Evolutionary conservation across 1,139 yeast species (phyloP).

Genomic region (Tardiomyces blankii): DNA sequence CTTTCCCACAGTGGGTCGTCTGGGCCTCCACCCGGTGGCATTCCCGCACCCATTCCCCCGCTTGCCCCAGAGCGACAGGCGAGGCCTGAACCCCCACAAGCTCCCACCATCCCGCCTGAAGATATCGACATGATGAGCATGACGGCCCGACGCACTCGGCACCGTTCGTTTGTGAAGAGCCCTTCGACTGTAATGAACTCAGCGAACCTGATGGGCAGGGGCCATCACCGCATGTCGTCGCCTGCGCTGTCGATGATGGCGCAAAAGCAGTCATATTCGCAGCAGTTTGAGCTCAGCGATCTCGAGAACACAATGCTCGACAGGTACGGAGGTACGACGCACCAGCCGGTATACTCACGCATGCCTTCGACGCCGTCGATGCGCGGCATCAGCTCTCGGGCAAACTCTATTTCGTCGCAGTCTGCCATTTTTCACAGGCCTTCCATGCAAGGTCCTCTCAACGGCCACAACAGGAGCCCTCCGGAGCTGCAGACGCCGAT

Average conservation of each 20-base stretch:
- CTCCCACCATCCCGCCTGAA: slow-evolving; percentile 3
- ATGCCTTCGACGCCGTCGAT: slow-evolving; percentile 2
- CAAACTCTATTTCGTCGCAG: slow-evolving; percentile 9
- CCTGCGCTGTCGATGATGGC: slow-evolving; percentile 6
- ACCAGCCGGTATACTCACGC: slow-evolving; percentile 6
- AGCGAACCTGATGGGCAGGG: not conserved
- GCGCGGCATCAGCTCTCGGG: slow-evolving; percentile 4
- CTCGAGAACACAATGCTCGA: slow-evolving; percentile 15
- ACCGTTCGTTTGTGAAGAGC: slow-evolving; percentile 1
- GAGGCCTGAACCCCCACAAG: not conserved
- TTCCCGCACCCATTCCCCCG: not conserved
- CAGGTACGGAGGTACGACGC: slow-evolving; percentile 16
- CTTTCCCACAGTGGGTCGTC: too few species aligned
- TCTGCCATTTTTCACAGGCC: not conserved
- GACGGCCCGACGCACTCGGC: slow-evolving; percentile 13
- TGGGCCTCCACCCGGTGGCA: too few species aligned
- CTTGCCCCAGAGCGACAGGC: not conserved
- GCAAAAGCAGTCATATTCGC: slow-evolving; percentile 16
- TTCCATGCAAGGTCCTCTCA: not conserved
- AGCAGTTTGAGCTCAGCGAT: slow-evolving; percentile 21
- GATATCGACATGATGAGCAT: slow-evolving; percentile 21
- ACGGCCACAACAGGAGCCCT: not conserved
- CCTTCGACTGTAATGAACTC: not conserved
- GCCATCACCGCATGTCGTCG: slow-evolving; percentile 5
- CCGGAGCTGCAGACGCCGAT: not conserved